Percentiles rank a stretch among this genome's conserved stretches.
Evolutionary conservation across 2,329 filamentous ascomycete species (phyloP).

Genomic region (Xylaria multiplex): DNA sequence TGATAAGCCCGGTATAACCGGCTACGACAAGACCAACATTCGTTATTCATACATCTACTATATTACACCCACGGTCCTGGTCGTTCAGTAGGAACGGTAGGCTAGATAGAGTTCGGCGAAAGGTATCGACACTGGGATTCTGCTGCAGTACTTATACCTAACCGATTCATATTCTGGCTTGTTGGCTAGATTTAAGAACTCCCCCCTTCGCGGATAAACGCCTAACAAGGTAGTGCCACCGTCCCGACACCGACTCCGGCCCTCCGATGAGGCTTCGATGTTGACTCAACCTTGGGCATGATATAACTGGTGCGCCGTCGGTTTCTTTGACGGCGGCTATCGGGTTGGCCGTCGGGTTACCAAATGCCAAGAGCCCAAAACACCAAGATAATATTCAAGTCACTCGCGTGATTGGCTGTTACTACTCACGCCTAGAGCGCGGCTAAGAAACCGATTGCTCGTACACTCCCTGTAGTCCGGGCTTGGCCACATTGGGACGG

Average conservation of each 20-base stretch:
- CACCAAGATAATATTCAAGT: background rate
- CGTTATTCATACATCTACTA: background rate
- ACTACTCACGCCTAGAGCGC: background rate
- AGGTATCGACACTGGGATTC: background rate
- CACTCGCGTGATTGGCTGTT: constrained; percentile 19
- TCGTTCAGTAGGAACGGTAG: too few relatives aligned
- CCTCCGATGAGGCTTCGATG: constrained; percentile 4
- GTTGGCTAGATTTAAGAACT: background rate
- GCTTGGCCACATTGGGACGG: constrained; percentile 17
- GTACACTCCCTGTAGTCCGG: constrained; percentile 10
- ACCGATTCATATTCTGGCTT: background rate
- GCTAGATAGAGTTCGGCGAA: background rate
- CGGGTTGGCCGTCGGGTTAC: constrained; percentile 20
- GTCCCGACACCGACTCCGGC: background rate
- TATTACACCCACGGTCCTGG: background rate
- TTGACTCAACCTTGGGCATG: background rate
- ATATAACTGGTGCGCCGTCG: background rate
- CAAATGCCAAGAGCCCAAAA: background rate
- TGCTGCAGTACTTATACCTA: background rate
- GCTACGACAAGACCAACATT: background rate
- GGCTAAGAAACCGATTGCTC: constrained; percentile 1
- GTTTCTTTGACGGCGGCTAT: background rate
- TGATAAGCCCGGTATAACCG: background rate
- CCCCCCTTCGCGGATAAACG: background rate
- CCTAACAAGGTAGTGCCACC: background rate